phyloP scores from a whole-genome alignment of 2,329 filamentous ascomycete genomes.

The Scedosporium aurantiacum region DNA sequence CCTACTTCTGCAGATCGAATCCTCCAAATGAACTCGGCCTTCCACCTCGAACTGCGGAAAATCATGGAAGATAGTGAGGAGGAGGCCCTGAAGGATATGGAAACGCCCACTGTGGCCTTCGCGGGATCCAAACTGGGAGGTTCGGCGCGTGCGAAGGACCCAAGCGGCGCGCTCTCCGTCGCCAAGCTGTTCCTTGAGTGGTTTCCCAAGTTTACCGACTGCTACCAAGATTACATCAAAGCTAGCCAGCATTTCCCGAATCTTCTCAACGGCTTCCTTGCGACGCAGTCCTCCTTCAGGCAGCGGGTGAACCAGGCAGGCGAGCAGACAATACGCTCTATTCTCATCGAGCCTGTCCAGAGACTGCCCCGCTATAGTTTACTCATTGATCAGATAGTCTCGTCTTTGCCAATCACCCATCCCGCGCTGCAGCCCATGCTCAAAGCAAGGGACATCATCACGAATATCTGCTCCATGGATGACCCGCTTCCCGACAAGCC shows the following conservation, averaged over 20 bases:
- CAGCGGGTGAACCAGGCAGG: conserved; percentile 71
- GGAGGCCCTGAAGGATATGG: conserved; percentile 66
- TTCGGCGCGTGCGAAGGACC: conserved; percentile 47
- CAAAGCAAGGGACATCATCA: conserved; percentile 84
- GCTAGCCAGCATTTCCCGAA: conserved; percentile 80
- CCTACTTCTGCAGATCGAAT: conserved; percentile 72
- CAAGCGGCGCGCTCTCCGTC: conserved; percentile 66
- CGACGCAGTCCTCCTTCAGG: conserved; percentile 72
- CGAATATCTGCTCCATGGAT: conserved; percentile 92
- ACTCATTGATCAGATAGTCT: conserved; percentile 90
- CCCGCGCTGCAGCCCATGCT: conserved; percentile 74
- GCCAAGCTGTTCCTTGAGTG: conserved; percentile 76
- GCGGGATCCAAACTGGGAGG: conserved; percentile 32
- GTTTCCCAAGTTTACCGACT: conserved; percentile 85
- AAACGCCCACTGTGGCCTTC: conserved; percentile 36
- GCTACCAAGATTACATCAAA: conserved; percentile 87
- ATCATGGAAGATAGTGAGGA: conserved; percentile 78
- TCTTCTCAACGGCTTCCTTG: conserved; percentile 67
- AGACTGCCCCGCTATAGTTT: conserved; percentile 87
- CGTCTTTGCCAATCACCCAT: conserved; percentile 74
- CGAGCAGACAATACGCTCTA: conserved; percentile 80
- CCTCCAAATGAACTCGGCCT: conserved; percentile 67
- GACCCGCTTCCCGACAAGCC: conserved; percentile 57
- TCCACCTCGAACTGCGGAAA: conserved; percentile 63
- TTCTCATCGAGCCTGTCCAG: conserved; percentile 93